These are phyloP conservation scores for Saccharomyces hybrid DNA, from an alignment of 1,139 yeast genomes.

Conservation along the genomic window DNA sequence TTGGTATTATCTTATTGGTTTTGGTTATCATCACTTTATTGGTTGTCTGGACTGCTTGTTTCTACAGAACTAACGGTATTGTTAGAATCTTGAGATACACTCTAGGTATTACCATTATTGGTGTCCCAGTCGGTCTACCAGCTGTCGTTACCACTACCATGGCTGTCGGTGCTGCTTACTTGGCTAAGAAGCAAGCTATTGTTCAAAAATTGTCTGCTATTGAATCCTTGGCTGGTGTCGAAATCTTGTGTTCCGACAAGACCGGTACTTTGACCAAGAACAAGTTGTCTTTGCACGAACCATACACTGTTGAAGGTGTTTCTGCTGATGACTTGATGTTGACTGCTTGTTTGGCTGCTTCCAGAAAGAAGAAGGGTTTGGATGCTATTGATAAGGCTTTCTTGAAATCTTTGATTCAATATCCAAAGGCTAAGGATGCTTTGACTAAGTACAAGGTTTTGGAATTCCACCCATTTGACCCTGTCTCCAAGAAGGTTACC, in stretches of 20 bases:
- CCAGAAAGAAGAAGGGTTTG: conserved; percentile 96
- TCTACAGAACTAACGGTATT: conserved; percentile 84
- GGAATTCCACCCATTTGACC: conserved; percentile 95
- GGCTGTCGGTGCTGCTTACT: conserved; percentile 99
- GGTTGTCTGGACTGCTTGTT: conserved; percentile 85
- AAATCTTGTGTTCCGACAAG: conserved; percentile 95
- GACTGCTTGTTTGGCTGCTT: conserved; percentile 95
- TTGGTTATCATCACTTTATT: conserved; percentile 79
- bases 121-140: conserved; percentile 99
- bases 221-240: conserved; percentile 97
- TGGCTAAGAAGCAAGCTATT: conserved; percentile 95
- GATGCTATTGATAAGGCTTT: conserved; percentile 96
- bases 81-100: conserved; percentile 87
- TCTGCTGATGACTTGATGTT: conserved; percentile 93
- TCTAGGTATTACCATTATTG: conserved; percentile 91
- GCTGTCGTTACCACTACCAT: conserved; percentile 97
- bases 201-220: conserved; percentile 95
- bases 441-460: conserved; percentile 87
- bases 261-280: conserved; percentile 98
- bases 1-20: conserved; percentile 85
- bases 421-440: conserved; percentile 91
- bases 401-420: conserved; percentile 73
- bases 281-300: conserved; percentile 91
- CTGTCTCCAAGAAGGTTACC: conserved; percentile 92
- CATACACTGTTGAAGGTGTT: conserved; percentile 97